A percentile compares a stretch with the other conserved stretches of the same genome.
Evolutionary conservation across 805 yeast genomes (phyloP).

Genomic region (Kuraishia ogatae): DNA sequence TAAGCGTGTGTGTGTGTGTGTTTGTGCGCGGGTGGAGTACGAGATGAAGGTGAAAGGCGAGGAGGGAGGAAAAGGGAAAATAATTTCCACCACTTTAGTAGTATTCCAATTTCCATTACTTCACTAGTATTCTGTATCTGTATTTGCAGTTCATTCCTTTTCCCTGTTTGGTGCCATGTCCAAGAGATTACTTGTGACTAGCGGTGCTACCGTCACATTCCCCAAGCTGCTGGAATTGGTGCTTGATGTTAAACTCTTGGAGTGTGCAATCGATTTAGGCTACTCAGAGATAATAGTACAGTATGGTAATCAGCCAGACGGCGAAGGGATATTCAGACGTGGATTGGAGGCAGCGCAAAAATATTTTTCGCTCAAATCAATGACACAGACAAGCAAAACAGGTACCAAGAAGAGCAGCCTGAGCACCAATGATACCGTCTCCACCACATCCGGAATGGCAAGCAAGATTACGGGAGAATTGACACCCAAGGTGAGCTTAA

Average conservation of each 20-base stretch:
- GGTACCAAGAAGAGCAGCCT: neutral
- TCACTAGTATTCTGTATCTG: no score
- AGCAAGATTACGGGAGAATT: neutral
- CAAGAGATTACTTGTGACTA: constrained; percentile 44
- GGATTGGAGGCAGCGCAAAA: neutral
- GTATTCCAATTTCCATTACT: no score
- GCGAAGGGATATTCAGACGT: neutral
- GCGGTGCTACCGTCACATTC: constrained; percentile 91
- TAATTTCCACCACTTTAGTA: no score
- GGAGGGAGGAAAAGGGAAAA: no score
- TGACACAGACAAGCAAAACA: neutral
- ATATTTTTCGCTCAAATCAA: neutral
- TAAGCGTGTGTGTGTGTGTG: no score
- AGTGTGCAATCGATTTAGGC: constrained; percentile 24
- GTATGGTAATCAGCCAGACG: constrained; percentile 34
- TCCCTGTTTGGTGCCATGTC: no score
- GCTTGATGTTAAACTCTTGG: constrained; percentile 25
- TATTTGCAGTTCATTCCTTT: no score
- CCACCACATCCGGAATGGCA: neutral
- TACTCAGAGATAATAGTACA: constrained; percentile 43
- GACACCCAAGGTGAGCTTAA: constrained; percentile 17
- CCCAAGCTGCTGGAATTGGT: constrained; percentile 41
- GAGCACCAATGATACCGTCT: neutral
- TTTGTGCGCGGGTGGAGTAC: no score
- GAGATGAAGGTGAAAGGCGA: no score